Conservation (phyloP, 192 early-diverging fungal genomes). For the Backusella tarrabulga region DNA sequence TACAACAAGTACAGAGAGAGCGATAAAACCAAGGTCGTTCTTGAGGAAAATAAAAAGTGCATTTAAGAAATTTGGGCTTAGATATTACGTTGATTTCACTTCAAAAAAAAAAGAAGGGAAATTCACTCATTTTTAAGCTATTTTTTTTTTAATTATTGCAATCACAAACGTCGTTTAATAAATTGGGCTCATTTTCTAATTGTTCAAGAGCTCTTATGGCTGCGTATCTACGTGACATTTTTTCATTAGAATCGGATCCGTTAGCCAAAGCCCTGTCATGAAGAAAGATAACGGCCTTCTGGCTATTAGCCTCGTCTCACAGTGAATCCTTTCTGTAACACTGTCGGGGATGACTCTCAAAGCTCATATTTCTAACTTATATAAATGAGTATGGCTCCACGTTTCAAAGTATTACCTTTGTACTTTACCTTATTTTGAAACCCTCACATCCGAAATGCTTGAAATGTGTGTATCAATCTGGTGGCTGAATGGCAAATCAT, state of each 20-base stretch:
- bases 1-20: no score
- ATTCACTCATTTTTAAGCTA: no score
- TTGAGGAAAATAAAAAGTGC: no score
- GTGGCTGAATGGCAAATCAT: conserved; percentile 44
- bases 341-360: neutral
- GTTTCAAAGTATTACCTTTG: neutral
- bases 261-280: conserved; percentile 30
- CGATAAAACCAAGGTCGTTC: no score
- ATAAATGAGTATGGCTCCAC: neutral
- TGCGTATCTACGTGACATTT: conserved; percentile 33
- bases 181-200: conserved; percentile 25
- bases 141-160: conserved; percentile 3
- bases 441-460: conserved; percentile 37
- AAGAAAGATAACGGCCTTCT: conserved; percentile 40
- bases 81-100: no score
- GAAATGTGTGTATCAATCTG: conserved; percentile 30
- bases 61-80: no score
- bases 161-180: conserved; percentile 29
- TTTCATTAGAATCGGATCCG: conserved; percentile 30
- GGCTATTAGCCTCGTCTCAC: neutral
- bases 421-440: conserved; percentile 36
- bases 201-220: conserved; percentile 22
- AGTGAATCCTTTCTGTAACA: no score
- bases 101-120: no score
- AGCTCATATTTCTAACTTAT: conserved; percentile 31